Percentiles rank a stretch among this genome's conserved stretches.
These are phyloP conservation scores for Ramularia collo-cygni DNA, from an alignment of 2,329 filamentous ascomycete genomes.

Conservation along the genomic window DNA sequence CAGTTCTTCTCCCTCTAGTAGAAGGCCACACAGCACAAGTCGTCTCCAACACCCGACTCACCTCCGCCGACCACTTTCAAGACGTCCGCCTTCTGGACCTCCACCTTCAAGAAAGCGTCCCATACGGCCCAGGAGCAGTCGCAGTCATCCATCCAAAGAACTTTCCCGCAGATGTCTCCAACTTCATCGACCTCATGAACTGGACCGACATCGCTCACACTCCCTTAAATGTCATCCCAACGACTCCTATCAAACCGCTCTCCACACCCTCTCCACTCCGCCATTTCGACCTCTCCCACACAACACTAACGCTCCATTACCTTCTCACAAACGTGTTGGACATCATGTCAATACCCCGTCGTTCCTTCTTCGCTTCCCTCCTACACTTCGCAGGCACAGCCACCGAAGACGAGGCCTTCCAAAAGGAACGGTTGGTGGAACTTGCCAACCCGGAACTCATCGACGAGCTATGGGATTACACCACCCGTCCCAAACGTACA, in stretches of 20 bases:
- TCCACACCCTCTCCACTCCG: constrained; percentile 34
- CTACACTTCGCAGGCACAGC: constrained; percentile 61
- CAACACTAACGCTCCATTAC: constrained; percentile 57
- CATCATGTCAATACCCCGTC: constrained; percentile 79
- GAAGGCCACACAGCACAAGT: constrained; percentile 53
- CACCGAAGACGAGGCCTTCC: constrained; percentile 43
- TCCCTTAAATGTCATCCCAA: constrained; percentile 50
- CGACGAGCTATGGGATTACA: constrained; percentile 94
- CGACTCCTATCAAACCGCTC: constrained; percentile 16
- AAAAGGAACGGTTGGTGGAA: constrained; percentile 75
- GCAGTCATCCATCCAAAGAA: constrained; percentile 83
- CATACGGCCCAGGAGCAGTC: constrained; percentile 67
- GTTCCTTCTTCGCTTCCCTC: constrained; percentile 75
- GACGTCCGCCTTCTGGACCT: constrained; percentile 80
- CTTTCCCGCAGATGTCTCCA: constrained; percentile 70
- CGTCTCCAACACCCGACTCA: constrained; percentile 63
- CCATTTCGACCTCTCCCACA: constrained; percentile 33
- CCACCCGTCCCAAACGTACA: constrained; percentile 78
- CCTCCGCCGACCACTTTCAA: constrained; percentile 76
- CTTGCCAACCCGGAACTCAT: constrained; percentile 72
- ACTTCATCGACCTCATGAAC: constrained; percentile 68
- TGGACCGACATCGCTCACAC: constrained; percentile 70
- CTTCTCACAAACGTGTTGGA: constrained; percentile 80
- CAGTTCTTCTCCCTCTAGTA: constrained; percentile 50
- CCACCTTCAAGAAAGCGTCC: constrained; percentile 35